Conservation (phyloP, 2,329 filamentous ascomycete genomes). For the Botrytis deweyae region DNA sequence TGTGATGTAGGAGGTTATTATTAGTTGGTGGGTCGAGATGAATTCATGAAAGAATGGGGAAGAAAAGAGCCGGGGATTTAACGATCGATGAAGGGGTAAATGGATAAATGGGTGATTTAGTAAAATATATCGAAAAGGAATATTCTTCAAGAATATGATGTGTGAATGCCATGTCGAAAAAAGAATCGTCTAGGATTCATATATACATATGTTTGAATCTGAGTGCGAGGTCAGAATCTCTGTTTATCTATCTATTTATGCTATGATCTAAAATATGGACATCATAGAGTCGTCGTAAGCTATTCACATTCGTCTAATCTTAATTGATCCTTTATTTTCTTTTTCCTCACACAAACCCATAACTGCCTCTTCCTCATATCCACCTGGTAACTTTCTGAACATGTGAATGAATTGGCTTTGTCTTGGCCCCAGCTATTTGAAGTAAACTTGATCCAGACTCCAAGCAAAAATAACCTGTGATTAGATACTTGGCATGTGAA, state of each 20-base stretch:
- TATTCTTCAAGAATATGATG: not conserved
- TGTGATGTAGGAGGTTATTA: not conserved
- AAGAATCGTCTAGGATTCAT: not conserved
- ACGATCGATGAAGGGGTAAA: slow-evolving; percentile 17
- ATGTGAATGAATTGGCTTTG: slow-evolving; percentile 4
- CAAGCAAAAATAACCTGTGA: not conserved
- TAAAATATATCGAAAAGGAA: not conserved
- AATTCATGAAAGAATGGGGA: not conserved
- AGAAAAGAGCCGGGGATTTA: not conserved
- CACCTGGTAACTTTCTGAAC: not conserved
- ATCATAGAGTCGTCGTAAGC: not conserved
- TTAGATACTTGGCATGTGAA: slow-evolving; percentile 3
- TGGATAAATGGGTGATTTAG: not conserved
- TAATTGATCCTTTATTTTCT: not conserved
- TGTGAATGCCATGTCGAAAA: not conserved
- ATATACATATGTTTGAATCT: not conserved
- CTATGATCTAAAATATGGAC: not conserved
- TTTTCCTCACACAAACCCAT: not conserved
- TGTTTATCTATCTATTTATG: not conserved
- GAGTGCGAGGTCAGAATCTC: not conserved
- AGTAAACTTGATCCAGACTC: not conserved
- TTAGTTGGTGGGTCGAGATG: not conserved
- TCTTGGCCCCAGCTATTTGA: not conserved
- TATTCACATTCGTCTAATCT: slow-evolving; percentile 1
- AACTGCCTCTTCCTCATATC: not conserved